Conservation (phyloP, 805 yeast species). For the Starmera quercuum region DNA sequence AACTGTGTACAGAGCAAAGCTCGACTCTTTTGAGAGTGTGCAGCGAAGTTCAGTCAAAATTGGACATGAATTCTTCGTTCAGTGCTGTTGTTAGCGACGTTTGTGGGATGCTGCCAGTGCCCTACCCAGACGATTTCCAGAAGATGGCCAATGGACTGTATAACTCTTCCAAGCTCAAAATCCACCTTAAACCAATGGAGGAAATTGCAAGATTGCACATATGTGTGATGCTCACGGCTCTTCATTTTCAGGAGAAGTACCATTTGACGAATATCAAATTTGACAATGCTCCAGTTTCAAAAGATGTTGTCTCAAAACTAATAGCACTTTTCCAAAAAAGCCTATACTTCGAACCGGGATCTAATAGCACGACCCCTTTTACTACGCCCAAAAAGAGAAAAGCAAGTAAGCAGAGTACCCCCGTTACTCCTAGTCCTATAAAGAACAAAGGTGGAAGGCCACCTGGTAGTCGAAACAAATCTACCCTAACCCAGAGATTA, state of each 20-base stretch:
- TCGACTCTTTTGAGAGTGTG: no score
- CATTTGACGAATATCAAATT: constrained; percentile 41
- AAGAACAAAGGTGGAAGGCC: constrained; percentile 15
- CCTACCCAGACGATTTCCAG: constrained; percentile 34
- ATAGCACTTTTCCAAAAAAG: constrained; percentile 13
- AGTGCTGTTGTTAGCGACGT: constrained; percentile 37
- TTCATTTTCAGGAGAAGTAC: constrained; percentile 34
- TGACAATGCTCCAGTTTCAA: constrained; percentile 53
- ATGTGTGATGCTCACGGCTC: constrained; percentile 57
- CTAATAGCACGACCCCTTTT: neutral
- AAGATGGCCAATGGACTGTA: constrained; percentile 23
- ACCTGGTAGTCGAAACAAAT: constrained; percentile 11
- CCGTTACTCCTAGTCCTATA: constrained; percentile 7
- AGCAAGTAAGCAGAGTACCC: neutral
- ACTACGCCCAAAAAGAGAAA: constrained; percentile 1
- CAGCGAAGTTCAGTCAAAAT: no score
- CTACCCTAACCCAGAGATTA: constrained; percentile 21
- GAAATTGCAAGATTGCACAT: constrained; percentile 64
- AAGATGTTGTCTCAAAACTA: constrained; percentile 30
- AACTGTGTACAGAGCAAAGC: no score
- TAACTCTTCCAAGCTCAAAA: constrained; percentile 43
- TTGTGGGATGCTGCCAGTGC: constrained; percentile 38
- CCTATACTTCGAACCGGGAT: neutral
- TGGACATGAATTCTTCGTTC: neutral
- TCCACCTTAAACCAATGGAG: constrained; percentile 40